Evolutionary conservation across 176 grass and related monocot species (phyloP), one percentile per base, ranked within the genome.

Genomic region (Rhynchospora tenuis): DNA sequence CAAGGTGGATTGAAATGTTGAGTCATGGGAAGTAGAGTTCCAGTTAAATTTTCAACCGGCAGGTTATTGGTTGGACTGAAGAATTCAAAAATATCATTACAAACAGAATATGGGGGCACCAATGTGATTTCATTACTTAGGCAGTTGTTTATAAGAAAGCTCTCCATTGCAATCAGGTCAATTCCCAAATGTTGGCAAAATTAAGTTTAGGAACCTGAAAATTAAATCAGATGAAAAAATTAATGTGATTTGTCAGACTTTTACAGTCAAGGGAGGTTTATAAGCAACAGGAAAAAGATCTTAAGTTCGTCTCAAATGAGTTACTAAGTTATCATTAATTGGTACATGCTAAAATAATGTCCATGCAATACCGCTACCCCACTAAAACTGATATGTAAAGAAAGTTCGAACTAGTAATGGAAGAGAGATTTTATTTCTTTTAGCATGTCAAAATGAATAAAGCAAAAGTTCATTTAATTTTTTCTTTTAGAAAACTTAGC

Each of bases 141-240:
- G 13, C 47, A 28, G 47, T 52, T 75, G 46, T 27, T 52, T 23
- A 29, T 28, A 29, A 64, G 60, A 82, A 50, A 52, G 58, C 52
- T 82, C 60, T 82, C 80, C 80, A 82, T 82, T 82, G 44, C 57
- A 48, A 64, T 47, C 73, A 76, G 48, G 3, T 24, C 22, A 55
- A 54, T 27, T 45, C 46, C 24, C 59, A 46, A 66, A 33, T 44
- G 51, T 45, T 20, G 23, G 20, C 46, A 3, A 0, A 26, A 17
- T 66, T 80, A 50, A 23, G 48, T 64, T 48, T 24, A n/a, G 6
- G 5, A 27, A 82, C 38, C 59, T 82, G 59, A 67, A 81, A 81
- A 46, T 20, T 17, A 44, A 60, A 81, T 81, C 23, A 63, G 56
- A 81, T 11, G 54, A 63, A 62, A 56, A 55, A 55, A 51, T 10